phyloP scores from a whole-genome alignment of 106 monocot genomes.

The Phalaenopsis aphrodite region DNA sequence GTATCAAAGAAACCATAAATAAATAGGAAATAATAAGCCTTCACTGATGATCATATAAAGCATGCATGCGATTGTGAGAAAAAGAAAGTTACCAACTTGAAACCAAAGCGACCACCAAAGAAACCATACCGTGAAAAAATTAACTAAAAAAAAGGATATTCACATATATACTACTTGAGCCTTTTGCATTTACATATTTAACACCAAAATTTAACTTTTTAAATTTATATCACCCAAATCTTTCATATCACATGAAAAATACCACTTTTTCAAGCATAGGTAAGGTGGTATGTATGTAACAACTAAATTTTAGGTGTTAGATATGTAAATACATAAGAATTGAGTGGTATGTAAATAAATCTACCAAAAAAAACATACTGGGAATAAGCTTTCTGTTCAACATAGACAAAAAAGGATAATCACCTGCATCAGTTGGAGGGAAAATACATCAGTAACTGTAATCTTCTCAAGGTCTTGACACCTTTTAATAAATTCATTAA shows the following conservation, averaged over 20 bases:
- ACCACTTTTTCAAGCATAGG: too few species aligned
- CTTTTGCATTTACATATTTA: too few species aligned
- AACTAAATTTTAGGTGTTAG: too few species aligned
- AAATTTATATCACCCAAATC: too few species aligned
- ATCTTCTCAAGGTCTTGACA: conserved; percentile 80
- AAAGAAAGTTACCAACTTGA: neutral
- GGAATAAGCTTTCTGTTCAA: neutral
- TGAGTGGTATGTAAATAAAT: too few species aligned
- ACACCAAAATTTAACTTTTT: too few species aligned
- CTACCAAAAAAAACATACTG: neutral
- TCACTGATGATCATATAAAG: neutral
- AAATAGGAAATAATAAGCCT: neutral
- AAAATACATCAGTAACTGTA: conserved; percentile 76
- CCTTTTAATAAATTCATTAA: conserved; percentile 57
- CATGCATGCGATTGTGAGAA: neutral
- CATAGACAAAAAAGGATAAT: neutral
- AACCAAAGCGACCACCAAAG: neutral
- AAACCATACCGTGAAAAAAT: neutral
- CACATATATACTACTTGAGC: too few species aligned
- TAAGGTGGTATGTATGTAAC: too few species aligned
- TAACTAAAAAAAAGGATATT: neutral
- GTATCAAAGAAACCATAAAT: neutral
- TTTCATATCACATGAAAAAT: too few species aligned
- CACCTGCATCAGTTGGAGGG: conserved; percentile 99
- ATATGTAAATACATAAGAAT: too few species aligned